Percentiles rank a stretch among this genome's conserved stretches.
These are phyloP conservation scores for Tuber melanosporum DNA, from an alignment of 495 filamentous ascomycete species.

Conservation along the genomic window DNA sequence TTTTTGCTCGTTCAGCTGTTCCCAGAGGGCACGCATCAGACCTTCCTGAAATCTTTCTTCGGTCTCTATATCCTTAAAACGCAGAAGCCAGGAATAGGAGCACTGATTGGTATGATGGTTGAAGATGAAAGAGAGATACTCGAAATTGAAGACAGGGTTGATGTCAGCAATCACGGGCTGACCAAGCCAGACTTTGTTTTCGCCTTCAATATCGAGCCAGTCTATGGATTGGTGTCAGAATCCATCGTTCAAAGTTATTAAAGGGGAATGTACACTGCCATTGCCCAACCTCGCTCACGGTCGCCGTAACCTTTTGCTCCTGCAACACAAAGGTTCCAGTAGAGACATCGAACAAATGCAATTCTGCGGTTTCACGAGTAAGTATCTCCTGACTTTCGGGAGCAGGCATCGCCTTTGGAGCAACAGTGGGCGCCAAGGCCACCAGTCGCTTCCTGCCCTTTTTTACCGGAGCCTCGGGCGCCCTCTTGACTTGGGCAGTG, in stretches of 20 bases:
- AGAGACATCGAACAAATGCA: conserved; percentile 88
- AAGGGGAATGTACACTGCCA: conserved; percentile 60
- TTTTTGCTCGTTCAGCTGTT: conserved; percentile 89
- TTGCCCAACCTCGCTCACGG: conserved; percentile 75
- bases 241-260: not conserved
- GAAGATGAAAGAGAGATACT: conserved; percentile 96
- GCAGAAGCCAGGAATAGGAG: conserved; percentile 90
- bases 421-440: conserved; percentile 46
- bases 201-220: conserved; percentile 80
- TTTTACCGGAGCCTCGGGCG: conserved; percentile 7
- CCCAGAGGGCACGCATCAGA: conserved; percentile 91
- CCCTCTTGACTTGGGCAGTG: conserved; percentile 18
- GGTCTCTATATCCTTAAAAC: conserved; percentile 75
- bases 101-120: conserved; percentile 85
- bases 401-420: conserved; percentile 56
- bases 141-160: conserved; percentile 98
- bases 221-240: conserved; percentile 43
- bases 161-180: conserved; percentile 79
- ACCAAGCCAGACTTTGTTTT: conserved; percentile 78
- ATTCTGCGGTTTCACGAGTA: conserved; percentile 68
- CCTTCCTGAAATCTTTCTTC: conserved; percentile 88
- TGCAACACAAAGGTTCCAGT: conserved; percentile 77
- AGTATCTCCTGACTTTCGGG: conserved; percentile 68
- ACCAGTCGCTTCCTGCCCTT: conserved; percentile 35
- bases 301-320: conserved; percentile 64